Percentiles rank a stretch among this genome's conserved stretches.
phyloP scores from a whole-genome alignment of 2,329 filamentous ascomycete species.

The Alternaria triticina region DNA sequence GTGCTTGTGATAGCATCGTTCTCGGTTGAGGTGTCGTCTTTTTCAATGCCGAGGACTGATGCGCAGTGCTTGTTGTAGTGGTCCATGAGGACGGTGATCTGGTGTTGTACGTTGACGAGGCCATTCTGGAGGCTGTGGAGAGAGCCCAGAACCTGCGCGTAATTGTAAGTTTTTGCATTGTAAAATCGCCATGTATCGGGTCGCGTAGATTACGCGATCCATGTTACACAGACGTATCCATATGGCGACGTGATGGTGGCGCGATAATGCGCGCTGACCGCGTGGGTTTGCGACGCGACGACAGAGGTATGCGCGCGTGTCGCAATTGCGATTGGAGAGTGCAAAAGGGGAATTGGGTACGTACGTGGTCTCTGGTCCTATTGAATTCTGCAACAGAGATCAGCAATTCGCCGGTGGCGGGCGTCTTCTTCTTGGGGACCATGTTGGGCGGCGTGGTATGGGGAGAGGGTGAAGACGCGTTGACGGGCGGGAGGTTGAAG shows the following conservation, averaged over 20 bases:
- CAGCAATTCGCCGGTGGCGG: constrained; percentile 44
- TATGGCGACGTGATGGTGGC: constrained; percentile 5
- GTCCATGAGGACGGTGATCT: constrained; percentile 78
- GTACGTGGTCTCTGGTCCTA: constrained; percentile 81
- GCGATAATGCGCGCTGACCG: constrained; percentile 7
- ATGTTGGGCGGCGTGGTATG: constrained; percentile 24
- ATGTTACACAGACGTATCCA: constrained; percentile 3
- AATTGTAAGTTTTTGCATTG: constrained; percentile 1
- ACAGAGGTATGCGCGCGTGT: constrained; percentile 22
- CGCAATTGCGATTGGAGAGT: constrained; percentile 9
- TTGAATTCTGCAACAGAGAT: constrained; percentile 78
- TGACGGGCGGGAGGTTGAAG: constrained; percentile 5
- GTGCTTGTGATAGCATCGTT: constrained; percentile 45
- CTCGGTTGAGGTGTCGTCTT: constrained; percentile 50
- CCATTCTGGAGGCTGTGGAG: constrained; percentile 76
- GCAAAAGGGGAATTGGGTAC: constrained; percentile 43
- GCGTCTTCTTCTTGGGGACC: constrained; percentile 36
- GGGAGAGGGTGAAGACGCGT: constrained; percentile 10
- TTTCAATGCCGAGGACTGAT: constrained; percentile 66
- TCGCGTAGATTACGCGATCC: constrained; percentile 37
- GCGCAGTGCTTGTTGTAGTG: constrained; percentile 91
- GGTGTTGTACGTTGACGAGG: constrained; percentile 48
- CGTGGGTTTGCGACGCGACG: constrained; percentile 14
- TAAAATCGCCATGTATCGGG: constrained; percentile 9
- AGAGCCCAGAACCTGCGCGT: constrained; percentile 72